phyloP scores from a whole-genome alignment of 768 basidiomycete genomes.

The Boletus tylopilopsis region DNA sequence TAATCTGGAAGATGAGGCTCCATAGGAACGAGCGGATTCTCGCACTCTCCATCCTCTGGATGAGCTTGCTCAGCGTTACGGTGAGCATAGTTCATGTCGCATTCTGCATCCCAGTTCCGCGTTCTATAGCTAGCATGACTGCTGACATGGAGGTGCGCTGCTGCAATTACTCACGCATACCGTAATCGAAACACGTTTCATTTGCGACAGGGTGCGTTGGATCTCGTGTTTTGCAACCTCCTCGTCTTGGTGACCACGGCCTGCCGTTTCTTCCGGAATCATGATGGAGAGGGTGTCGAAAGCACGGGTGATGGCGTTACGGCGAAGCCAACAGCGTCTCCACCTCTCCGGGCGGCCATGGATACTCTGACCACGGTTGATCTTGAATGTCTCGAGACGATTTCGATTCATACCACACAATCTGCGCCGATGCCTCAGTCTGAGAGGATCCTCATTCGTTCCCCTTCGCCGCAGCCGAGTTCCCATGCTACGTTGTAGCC shows the following conservation, averaged over 20 bases:
- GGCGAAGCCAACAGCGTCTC: not conserved
- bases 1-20: conserved; percentile 6
- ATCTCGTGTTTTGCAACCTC: conserved; percentile 14
- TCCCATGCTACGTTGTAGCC: not conserved
- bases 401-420: not conserved
- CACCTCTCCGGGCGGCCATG: not conserved
- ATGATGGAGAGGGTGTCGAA: conserved; percentile 4
- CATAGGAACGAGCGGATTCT: conserved; percentile 9
- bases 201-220: conserved; percentile 10
- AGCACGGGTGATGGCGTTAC: not conserved
- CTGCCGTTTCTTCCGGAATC: conserved; percentile 6
- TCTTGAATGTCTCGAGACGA: conserved; percentile 1
- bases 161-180: not conserved
- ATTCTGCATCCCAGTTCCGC: conserved; percentile 10
- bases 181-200: not conserved
- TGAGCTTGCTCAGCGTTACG: conserved; percentile 6
- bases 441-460: not conserved
- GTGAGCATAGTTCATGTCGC: conserved; percentile 11
- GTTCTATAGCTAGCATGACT: conserved; percentile 9
- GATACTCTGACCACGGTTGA: conserved; percentile 11
- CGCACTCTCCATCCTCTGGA: conserved; percentile 10
- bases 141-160: conserved; percentile 13
- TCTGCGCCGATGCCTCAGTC: not conserved
- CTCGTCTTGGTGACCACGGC: conserved; percentile 15
- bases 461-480: not conserved